Base-by-base conservation (phyloP, 2,329 filamentous ascomycete genomes). In the Trichoderma brevicompactum region DNA sequence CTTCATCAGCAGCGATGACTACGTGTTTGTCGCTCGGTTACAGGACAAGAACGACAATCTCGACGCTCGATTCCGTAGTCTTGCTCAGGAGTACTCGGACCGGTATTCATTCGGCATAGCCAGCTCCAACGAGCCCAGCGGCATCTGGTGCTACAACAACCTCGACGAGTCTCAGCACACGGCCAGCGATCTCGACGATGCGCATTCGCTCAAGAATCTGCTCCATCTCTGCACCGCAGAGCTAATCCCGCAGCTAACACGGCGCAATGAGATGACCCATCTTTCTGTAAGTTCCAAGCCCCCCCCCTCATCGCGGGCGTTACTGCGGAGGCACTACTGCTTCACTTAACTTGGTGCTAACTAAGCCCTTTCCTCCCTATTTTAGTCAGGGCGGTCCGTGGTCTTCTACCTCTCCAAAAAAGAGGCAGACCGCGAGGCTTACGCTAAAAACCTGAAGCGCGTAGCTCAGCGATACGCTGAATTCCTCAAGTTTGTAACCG, bases 401-500 rank as follows among this genome's bases (percentile, higher is more conserved):
- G 75, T 79, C 8, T 78, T 77, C 65, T 79, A 73, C 66, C 71
- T 74, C 58, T 66, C 64, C 58, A 63, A 66, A 44, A 62, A 67
- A 5, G 62, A 73, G 0, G 36, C 66, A 8, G 75, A 80, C 38
- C 76, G 77, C 3, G 72, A 77, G 3, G 68, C 65, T 1, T 83
- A 79, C 69, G 70, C 75, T 5, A 52, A 69, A 1, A 70, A 73
- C 6, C 74, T 84, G 55, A 72, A 74, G 15, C 74, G 77, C 4
- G 70, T 82, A 1, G 82, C 82, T 1, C 79, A 78, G 66, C 78
- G 77, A 67, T 83, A 81, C 70, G 68, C 73, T 62, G 80, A 83
- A 12, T 83, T 82, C 64, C 75, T 85, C 12, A 74, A 72, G 63
- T 84, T 85, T 66, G 78, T 81, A 4, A 83, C 80, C 1, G 78